These are phyloP conservation scores for Exophiala viscosa DNA, from an alignment of 2,329 filamentous ascomycete species.

Conservation along the genomic window DNA sequence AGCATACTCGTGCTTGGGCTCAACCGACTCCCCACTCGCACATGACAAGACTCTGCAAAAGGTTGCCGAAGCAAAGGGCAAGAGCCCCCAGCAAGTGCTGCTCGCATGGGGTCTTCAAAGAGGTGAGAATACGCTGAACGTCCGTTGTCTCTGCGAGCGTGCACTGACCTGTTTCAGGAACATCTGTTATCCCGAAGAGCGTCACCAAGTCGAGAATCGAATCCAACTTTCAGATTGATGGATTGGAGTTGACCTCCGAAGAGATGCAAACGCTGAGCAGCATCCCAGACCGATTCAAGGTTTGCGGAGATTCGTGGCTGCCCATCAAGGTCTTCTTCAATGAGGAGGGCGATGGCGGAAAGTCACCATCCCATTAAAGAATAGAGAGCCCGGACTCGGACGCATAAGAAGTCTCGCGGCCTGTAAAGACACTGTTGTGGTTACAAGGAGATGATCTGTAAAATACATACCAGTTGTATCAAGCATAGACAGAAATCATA, in stretches of 20 bases:
- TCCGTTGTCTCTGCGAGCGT: background rate
- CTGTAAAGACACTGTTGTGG: too few relatives aligned
- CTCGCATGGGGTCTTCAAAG: slow-evolving; percentile 77
- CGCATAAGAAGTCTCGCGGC: background rate
- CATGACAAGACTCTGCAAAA: slow-evolving; percentile 39
- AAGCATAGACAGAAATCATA: too few relatives aligned
- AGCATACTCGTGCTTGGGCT: slow-evolving; percentile 65
- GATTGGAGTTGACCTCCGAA: slow-evolving; percentile 67
- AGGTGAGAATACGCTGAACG: background rate
- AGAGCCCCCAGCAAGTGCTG: slow-evolving; percentile 63
- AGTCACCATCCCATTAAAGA: slow-evolving; percentile 18
- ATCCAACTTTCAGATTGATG: slow-evolving; percentile 72
- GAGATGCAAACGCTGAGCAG: slow-evolving; percentile 67
- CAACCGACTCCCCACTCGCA: slow-evolving; percentile 65
- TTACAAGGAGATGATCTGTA: too few relatives aligned
- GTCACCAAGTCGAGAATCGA: slow-evolving; percentile 70
- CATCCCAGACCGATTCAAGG: slow-evolving; percentile 75
- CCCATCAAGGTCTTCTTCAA: slow-evolving; percentile 74
- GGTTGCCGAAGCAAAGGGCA: slow-evolving; percentile 29
- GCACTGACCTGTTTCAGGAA: slow-evolving; percentile 46
- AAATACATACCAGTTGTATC: too few relatives aligned
- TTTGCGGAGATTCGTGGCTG: slow-evolving; percentile 61
- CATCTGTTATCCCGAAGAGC: slow-evolving; percentile 81
- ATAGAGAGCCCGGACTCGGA: background rate
- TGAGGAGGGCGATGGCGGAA: slow-evolving; percentile 23